Conservation (phyloP, 2,329 filamentous ascomycete genomes). For the Pseudogymnoascus sp. region DNA sequence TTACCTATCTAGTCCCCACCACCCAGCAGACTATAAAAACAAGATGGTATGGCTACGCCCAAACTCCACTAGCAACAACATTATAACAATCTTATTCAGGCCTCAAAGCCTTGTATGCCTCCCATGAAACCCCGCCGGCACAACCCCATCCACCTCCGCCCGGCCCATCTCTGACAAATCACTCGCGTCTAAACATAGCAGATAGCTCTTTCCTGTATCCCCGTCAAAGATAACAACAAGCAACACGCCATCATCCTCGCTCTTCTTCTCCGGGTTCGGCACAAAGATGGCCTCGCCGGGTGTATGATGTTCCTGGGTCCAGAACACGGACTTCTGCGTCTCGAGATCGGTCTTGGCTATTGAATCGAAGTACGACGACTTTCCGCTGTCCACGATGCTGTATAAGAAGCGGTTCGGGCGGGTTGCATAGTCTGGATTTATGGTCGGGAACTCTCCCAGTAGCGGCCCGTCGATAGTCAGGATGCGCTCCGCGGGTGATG, state of each 20-base stretch:
- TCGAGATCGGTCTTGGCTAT: conserved; percentile 57
- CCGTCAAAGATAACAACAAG: conserved; percentile 59
- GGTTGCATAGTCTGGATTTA: conserved; percentile 50
- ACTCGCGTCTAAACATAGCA: conserved; percentile 56
- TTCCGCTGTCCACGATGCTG: conserved; percentile 45
- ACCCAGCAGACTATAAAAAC: background rate
- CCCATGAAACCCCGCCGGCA: conserved; percentile 61
- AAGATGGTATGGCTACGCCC: background rate
- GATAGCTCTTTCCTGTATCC: conserved; percentile 48
- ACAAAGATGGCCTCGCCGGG: conserved; percentile 66
- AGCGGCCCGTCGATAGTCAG: conserved; percentile 45
- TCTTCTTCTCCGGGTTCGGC: conserved; percentile 37
- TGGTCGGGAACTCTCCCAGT: conserved; percentile 55
- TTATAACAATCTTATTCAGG: background rate
- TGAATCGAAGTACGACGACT: conserved; percentile 52
- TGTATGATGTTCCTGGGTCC: conserved; percentile 52
- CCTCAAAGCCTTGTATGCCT: conserved; percentile 30
- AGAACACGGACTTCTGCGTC: conserved; percentile 44
- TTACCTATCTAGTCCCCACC: background rate
- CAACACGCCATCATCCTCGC: conserved; percentile 57
- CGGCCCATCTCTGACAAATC: conserved; percentile 56
- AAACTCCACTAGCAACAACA: background rate
- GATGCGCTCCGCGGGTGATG: conserved; percentile 27
- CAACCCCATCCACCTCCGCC: conserved; percentile 52
- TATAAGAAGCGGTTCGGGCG: conserved; percentile 53